Conservation (phyloP, 108 stramenopile species). For the Epipyxis sp. region DNA sequence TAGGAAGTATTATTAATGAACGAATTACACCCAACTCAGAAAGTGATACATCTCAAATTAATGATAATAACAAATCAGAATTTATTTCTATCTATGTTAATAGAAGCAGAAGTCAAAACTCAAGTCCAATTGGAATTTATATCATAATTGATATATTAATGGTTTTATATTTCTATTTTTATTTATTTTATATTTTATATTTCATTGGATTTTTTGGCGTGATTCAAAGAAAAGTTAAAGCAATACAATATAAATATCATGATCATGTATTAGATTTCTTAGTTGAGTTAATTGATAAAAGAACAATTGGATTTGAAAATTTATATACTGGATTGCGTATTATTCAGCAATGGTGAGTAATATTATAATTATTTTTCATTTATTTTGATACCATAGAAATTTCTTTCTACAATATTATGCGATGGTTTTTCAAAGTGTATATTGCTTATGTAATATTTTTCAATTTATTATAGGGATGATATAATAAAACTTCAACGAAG, state of each 20-base stretch:
- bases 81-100: too few relatives aligned
- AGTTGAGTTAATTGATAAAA: constrained; percentile 4
- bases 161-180: constrained; percentile 15
- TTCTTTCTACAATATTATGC: too few relatives aligned
- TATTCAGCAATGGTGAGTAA: constrained; percentile 36
- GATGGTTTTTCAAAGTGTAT: too few relatives aligned
- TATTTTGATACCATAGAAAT: too few relatives aligned
- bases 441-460: too few relatives aligned
- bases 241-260: not conserved
- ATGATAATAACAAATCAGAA: not conserved
- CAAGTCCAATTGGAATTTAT: not conserved
- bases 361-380: too few relatives aligned
- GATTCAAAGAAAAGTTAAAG: not conserved
- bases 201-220: constrained; percentile 8
- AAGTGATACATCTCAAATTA: not conserved
- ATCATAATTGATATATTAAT: constrained; percentile 6
- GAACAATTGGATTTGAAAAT: constrained; percentile 26
- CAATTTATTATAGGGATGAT: too few relatives aligned
- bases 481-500: constrained; percentile 20
- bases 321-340: not conserved
- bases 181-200: not conserved
- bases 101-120: not conserved
- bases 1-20: not conserved
- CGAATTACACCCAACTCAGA: not conserved
- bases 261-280: constrained; percentile 29